Conservation (phyloP, 139 green algal species). For the Chlorella sp. region DNA sequence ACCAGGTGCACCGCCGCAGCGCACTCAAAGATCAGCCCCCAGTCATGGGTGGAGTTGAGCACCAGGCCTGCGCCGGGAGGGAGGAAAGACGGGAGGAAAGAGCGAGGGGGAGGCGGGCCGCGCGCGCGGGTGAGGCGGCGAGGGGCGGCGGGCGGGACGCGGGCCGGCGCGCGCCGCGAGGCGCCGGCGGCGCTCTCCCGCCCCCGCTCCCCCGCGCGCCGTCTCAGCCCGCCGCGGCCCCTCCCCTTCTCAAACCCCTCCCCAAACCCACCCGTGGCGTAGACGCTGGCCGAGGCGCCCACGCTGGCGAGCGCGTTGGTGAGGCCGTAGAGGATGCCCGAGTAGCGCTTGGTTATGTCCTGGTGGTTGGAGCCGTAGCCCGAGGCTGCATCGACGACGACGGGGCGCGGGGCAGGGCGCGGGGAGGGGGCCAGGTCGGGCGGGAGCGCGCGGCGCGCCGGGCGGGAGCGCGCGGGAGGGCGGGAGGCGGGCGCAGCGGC, state of each 20-base stretch:
- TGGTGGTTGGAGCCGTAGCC: slow-evolving; percentile 84
- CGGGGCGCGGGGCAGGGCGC: neutral
- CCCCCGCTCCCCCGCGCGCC: neutral
- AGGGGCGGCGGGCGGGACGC: neutral
- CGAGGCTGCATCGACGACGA: slow-evolving; percentile 36
- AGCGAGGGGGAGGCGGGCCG: neutral
- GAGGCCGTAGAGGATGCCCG: slow-evolving; percentile 76
- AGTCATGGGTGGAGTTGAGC: slow-evolving; percentile 63
- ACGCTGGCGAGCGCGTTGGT: slow-evolving; percentile 72
- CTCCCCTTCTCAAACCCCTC: neutral
- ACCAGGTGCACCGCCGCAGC: slow-evolving; percentile 60
- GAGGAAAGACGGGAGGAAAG: slow-evolving; percentile 3
- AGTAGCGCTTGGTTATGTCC: slow-evolving; percentile 71
- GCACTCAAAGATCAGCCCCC: slow-evolving; percentile 59
- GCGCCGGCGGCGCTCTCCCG: too few relatives aligned
- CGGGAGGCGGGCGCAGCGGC: too few relatives aligned
- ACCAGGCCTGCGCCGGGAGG: slow-evolving; percentile 34
- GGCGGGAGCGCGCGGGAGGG: too few relatives aligned
- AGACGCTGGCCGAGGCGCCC: slow-evolving; percentile 61
- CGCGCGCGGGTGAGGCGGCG: neutral
- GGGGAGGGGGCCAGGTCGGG: too few relatives aligned
- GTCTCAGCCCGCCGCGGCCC: too few relatives aligned
- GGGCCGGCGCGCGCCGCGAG: neutral
- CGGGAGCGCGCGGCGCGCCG: too few relatives aligned
- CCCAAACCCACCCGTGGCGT: slow-evolving; percentile 46